These are phyloP conservation scores for Raphanus hybrid DNA, from an alignment of 441 rosid genomes.

Conservation along the genomic window DNA sequence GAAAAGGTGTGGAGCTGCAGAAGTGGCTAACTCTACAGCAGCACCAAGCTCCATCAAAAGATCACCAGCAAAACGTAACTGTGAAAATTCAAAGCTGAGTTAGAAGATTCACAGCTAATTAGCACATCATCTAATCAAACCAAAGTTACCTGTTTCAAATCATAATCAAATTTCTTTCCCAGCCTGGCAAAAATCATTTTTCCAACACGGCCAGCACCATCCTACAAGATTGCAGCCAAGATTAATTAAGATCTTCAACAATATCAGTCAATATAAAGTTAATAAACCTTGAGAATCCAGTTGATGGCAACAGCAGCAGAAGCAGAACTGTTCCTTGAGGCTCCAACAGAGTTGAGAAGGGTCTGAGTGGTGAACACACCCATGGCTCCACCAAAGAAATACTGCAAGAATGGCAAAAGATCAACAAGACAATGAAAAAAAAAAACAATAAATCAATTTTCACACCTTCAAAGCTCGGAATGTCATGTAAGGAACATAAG, in stretches of 20 bases:
- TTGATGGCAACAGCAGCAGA: conserved; percentile 96
- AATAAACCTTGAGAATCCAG: conserved; percentile 92
- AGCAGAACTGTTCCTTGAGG: conserved; percentile 69
- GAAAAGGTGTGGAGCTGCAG: conserved; percentile 91
- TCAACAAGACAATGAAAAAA: neutral
- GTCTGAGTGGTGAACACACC: conserved; percentile 97
- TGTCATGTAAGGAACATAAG: conserved; percentile 95
- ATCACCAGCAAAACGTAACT: conserved; percentile 95
- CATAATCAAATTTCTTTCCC: conserved; percentile 62
- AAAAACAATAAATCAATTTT: neutral
- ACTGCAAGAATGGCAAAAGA: conserved; percentile 45
- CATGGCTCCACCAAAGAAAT: conserved; percentile 99
- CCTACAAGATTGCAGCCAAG: conserved; percentile 55
- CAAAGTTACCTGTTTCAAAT: too few species aligned
- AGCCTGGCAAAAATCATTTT: conserved; percentile 96
- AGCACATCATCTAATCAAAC: too few species aligned
- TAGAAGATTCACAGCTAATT: conserved; percentile 12
- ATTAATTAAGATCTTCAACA: too few species aligned
- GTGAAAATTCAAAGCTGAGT: conserved; percentile 24
- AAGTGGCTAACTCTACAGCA: conserved; percentile 93
- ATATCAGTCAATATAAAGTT: neutral
- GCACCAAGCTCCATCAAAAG: conserved; percentile 98
- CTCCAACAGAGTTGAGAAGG: conserved; percentile 88
- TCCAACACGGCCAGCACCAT: conserved; percentile 99
- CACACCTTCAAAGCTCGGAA: conserved; percentile 95